phyloP scores from a whole-genome alignment of 1,284 basidiomycete species.

The Ganoderma leucocontextum region DNA sequence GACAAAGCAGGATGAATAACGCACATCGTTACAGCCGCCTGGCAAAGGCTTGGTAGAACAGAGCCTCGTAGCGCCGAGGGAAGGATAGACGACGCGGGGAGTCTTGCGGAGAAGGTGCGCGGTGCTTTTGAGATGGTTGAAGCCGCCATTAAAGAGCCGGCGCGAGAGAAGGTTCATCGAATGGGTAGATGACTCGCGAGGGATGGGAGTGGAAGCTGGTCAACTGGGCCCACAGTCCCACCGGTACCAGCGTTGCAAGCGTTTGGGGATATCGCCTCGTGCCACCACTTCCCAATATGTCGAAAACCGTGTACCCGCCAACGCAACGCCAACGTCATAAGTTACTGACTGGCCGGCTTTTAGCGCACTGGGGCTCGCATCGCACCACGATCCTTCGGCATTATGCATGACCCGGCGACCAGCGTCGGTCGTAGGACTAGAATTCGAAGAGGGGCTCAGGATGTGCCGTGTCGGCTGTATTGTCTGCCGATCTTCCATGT shows the following conservation, averaged over 20 bases:
- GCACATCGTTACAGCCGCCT: constrained; percentile 19
- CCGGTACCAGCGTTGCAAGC: no score
- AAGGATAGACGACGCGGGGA: constrained; percentile 35
- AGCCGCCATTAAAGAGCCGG: constrained; percentile 44
- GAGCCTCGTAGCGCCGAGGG: constrained; percentile 30
- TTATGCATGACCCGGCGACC: no score
- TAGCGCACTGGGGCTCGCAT: no score
- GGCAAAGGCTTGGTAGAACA: not conserved
- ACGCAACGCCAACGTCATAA: not conserved
- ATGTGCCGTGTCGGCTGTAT: not conserved
- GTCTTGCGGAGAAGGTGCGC: constrained; percentile 38
- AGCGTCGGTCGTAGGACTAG: not conserved
- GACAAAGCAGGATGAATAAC: constrained; percentile 10
- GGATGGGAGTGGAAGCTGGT: constrained; percentile 16
- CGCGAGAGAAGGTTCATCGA: constrained; percentile 41
- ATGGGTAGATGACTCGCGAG: not conserved
- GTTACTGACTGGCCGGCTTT: no score
- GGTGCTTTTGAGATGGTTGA: constrained; percentile 43
- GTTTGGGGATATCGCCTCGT: not conserved
- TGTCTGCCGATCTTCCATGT: not conserved
- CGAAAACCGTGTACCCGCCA: not conserved
- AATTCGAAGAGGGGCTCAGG: not conserved
- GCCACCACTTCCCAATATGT: not conserved
- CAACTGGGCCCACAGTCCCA: constrained; percentile 4
- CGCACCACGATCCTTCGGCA: no score